Evolutionary conservation across 2,329 filamentous ascomycete genomes (phyloP).

Genomic region (Penicillium psychrosexuale): DNA sequence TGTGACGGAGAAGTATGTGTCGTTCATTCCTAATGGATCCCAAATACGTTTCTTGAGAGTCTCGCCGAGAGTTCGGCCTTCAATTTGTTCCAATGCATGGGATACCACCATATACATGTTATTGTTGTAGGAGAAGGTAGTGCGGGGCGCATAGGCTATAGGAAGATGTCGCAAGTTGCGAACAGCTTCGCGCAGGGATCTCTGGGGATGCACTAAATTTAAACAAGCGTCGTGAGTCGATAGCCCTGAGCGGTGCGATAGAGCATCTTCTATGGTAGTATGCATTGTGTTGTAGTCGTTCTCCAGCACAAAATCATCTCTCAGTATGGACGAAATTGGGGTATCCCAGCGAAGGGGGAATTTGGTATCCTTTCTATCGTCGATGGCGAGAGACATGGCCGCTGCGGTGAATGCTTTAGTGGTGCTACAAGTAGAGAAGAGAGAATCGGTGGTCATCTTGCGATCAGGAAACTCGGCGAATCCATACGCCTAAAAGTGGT

Average conservation of each 20-base stretch:
- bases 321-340: conserved; percentile 35
- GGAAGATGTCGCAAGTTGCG: conserved; percentile 21
- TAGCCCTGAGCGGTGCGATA: conserved; percentile 35
- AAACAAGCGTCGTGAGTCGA: conserved; percentile 18
- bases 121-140: conserved; percentile 23
- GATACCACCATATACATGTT: conserved; percentile 25
- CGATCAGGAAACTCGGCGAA: conserved; percentile 25
- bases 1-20: conserved; percentile 23
- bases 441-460: conserved; percentile 22
- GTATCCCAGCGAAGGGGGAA: conserved; percentile 35
- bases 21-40: conserved; percentile 22
- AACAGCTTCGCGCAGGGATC: conserved; percentile 13
- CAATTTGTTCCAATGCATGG: conserved; percentile 16
- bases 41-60: conserved; percentile 23
- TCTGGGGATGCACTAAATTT: neutral
- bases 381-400: conserved; percentile 20
- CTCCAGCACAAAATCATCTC: conserved; percentile 32
- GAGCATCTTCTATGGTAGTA: conserved; percentile 34
- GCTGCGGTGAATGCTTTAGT: conserved; percentile 30
- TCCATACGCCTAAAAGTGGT: conserved; percentile 27
- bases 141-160: conserved; percentile 18
- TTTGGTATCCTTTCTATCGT: conserved; percentile 17
- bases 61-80: conserved; percentile 10
- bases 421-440: conserved; percentile 28
- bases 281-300: conserved; percentile 27